Evolutionary conservation across 352 stramenopile species (phyloP).

Genomic region (Phytophthora brassicae): DNA sequence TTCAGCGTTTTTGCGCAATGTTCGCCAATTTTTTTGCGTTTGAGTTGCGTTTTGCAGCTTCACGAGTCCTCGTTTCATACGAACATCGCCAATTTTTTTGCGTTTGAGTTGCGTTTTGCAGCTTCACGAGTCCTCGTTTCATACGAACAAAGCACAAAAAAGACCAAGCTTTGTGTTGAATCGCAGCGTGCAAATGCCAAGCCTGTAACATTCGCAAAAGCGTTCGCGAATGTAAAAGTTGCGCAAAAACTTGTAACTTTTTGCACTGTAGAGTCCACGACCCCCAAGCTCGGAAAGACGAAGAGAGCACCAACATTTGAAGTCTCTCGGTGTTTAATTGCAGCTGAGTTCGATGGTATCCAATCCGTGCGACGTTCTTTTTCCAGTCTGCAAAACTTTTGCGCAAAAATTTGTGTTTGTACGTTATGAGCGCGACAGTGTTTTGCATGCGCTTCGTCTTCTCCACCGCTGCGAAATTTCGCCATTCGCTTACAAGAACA

Average conservation of each 20-base stretch:
- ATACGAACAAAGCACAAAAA: constrained; percentile 29
- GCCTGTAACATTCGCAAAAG: constrained; percentile 12
- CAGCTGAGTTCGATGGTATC: constrained; percentile 35
- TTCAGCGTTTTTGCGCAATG: constrained; percentile 17
- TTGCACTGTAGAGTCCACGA: constrained; percentile 35
- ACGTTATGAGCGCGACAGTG: constrained; percentile 27
- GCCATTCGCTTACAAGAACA: constrained; percentile 33
- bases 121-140: constrained; percentile 25
- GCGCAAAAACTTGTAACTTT: constrained; percentile 29
- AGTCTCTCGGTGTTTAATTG: constrained; percentile 61
- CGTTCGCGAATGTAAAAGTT: constrained; percentile 19
- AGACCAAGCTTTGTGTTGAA: constrained; percentile 6
- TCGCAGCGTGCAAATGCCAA: constrained; percentile 26
- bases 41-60: constrained; percentile 17
- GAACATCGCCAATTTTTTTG: background rate
- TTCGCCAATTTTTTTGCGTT: background rate
- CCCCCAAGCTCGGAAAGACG: constrained; percentile 54
- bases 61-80: too few species aligned
- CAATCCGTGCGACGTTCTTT: constrained; percentile 17
- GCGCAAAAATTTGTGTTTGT: constrained; percentile 11
- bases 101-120: constrained; percentile 14
- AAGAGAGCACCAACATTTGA: constrained; percentile 61
- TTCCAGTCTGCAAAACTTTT: constrained; percentile 32
- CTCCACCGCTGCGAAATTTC: constrained; percentile 18
- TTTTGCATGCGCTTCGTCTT: constrained; percentile 28